phyloP scores from a whole-genome alignment of 169 alveolate genomes.

The Plasmodium fragile region DNA sequence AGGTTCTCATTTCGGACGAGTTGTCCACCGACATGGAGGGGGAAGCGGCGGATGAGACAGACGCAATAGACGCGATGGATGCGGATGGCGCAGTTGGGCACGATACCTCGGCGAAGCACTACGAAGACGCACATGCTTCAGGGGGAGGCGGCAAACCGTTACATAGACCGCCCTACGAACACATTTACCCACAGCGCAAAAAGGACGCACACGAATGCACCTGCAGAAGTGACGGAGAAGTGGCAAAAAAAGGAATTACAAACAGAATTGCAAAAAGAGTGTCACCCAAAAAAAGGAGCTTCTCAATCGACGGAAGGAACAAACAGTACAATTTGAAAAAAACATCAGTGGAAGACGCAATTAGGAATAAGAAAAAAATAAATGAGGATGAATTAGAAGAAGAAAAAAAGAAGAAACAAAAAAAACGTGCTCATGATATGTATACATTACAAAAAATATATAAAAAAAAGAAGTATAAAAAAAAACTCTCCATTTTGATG shows the following conservation, averaged over 20 bases:
- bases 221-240: background rate
- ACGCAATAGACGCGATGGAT: background rate
- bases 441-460: conserved; percentile 8
- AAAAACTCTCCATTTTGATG: conserved; percentile 4
- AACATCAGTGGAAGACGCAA: background rate
- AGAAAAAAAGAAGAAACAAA: background rate
- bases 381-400: background rate
- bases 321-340: background rate
- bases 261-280: background rate
- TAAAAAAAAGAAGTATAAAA: conserved; percentile 15
- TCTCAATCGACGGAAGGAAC: conserved; percentile 1
- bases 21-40: conserved; percentile 50
- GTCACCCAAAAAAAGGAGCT: background rate
- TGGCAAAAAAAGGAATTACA: background rate
- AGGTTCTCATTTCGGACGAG: conserved; percentile 62
- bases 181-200: background rate
- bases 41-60: background rate
- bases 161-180: background rate
- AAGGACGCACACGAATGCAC: background rate
- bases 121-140: background rate
- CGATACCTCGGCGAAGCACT: background rate
- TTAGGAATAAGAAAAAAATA: conserved; percentile 23
- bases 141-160: background rate
- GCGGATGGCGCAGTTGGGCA: background rate
- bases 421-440: background rate